phyloP scores from a whole-genome alignment of 192 early-diverging fungal species.

The Kappamyces sp. region DNA sequence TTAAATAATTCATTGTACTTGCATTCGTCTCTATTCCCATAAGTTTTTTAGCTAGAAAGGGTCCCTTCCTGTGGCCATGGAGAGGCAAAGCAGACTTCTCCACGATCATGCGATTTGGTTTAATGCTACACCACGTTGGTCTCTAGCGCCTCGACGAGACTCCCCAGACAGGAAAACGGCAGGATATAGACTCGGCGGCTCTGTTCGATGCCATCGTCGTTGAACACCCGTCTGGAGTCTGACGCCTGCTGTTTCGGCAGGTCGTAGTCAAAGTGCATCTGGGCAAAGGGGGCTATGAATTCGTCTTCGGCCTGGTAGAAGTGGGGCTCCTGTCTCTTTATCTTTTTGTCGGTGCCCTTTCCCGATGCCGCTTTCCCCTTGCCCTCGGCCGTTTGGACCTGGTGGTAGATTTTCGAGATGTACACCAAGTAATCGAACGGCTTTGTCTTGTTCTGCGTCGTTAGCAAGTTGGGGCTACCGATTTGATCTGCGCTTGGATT shows the following conservation, averaged over 20 bases:
- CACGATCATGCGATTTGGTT: no score
- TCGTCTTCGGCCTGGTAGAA: conserved; percentile 93
- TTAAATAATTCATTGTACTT: no score
- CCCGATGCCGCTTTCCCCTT: conserved; percentile 27
- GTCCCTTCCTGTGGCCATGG: no score
- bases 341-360: conserved; percentile 21
- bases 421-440: conserved; percentile 78
- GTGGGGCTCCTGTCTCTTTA: conserved; percentile 45
- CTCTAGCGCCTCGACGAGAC: no score
- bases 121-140: no score
- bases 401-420: conserved; percentile 74
- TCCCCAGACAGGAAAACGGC: conserved; percentile 15
- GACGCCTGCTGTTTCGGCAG: conserved; percentile 62
- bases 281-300: conserved; percentile 71
- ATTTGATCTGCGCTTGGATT: conserved; percentile 64
- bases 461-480: conserved; percentile 37
- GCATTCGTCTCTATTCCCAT: no score
- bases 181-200: conserved; percentile 62
- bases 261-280: conserved; percentile 74
- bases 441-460: conserved; percentile 54
- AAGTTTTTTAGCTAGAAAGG: no score
- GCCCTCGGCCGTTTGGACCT: conserved; percentile 53
- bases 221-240: conserved; percentile 75
- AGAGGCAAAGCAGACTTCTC: no score
- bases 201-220: conserved; percentile 78